phyloP scores from a whole-genome alignment of 2,329 filamentous ascomycete genomes.

The Arachnopeziza araneosa region DNA sequence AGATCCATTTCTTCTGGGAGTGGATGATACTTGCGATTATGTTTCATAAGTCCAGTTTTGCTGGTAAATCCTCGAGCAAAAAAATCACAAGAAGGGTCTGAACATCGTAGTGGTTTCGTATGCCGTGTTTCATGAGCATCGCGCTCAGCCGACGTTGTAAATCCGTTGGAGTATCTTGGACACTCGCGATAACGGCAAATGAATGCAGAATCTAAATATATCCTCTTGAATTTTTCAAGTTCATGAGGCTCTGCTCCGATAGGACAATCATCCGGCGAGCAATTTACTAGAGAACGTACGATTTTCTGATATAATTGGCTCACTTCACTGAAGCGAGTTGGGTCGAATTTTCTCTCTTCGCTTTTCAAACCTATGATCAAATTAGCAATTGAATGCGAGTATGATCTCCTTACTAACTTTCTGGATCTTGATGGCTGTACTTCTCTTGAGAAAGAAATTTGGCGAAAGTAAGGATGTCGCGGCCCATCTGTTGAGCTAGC shows the following conservation, averaged over 20 bases:
- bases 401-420: not conserved
- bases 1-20: slow-evolving; percentile 5
- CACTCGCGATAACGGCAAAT: slow-evolving; percentile 12
- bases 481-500: slow-evolving; percentile 4
- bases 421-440: slow-evolving; percentile 3
- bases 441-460: slow-evolving; percentile 9
- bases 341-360: slow-evolving; percentile 7
- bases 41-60: slow-evolving; percentile 5
- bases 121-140: slow-evolving; percentile 9
- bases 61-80: slow-evolving; percentile 7
- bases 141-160: slow-evolving; percentile 1
- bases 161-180: slow-evolving; percentile 7
- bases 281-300: slow-evolving; percentile 3
- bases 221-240: slow-evolving; percentile 5
- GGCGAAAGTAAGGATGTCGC: slow-evolving; percentile 8
- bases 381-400: not conserved
- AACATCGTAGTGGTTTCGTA: slow-evolving; percentile 7
- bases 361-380: slow-evolving; percentile 1
- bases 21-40: slow-evolving; percentile 11
- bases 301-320: slow-evolving; percentile 9
- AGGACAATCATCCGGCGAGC: not conserved
- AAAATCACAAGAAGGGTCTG: slow-evolving; percentile 5
- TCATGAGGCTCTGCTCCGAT: not conserved
- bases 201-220: slow-evolving; percentile 9
- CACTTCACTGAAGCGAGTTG: slow-evolving; percentile 11